Evolutionary conservation across 768 basidiomycete species (phyloP).

Genomic region (Tricholoma sp.): DNA sequence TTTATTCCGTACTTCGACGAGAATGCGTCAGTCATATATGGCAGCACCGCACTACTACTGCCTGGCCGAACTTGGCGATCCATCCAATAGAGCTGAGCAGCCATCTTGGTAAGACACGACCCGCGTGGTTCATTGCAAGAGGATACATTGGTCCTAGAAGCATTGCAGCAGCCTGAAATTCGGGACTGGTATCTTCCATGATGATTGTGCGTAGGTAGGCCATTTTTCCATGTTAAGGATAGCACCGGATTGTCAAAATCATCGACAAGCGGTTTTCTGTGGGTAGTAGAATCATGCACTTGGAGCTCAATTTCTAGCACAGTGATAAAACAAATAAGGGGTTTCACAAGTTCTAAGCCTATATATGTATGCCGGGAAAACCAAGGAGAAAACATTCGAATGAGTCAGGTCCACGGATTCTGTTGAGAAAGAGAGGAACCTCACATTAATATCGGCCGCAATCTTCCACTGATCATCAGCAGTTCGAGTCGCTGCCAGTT

Average conservation of each 20-base stretch:
- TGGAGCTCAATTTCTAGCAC: background rate
- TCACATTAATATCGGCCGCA: too few relatives aligned
- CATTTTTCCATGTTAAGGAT: background rate
- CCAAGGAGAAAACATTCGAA: too few relatives aligned
- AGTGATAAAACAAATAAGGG: too few relatives aligned
- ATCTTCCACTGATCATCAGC: too few relatives aligned
- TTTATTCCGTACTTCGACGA: conserved; percentile 57
- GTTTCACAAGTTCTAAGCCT: too few relatives aligned
- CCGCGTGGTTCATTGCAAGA: conserved; percentile 66
- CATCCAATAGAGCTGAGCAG: conserved; percentile 65
- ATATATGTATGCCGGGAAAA: too few relatives aligned
- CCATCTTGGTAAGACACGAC: conserved; percentile 65
- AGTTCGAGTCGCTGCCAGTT: too few relatives aligned
- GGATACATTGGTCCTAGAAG: conserved; percentile 77
- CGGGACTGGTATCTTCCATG: background rate
- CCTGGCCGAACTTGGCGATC: conserved; percentile 66
- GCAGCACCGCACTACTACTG: conserved; percentile 67
- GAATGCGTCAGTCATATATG: conserved; percentile 70
- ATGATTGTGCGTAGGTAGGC: background rate
- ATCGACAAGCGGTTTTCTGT: background rate
- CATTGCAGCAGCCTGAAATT: conserved; percentile 17
- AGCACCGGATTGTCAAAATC: background rate
- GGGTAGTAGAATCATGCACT: background rate
- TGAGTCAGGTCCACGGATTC: too few relatives aligned
- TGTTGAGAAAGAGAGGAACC: too few relatives aligned